phyloP scores from a whole-genome alignment of 1,284 basidiomycete species.

The Papiliotrema flavescens region DNA sequence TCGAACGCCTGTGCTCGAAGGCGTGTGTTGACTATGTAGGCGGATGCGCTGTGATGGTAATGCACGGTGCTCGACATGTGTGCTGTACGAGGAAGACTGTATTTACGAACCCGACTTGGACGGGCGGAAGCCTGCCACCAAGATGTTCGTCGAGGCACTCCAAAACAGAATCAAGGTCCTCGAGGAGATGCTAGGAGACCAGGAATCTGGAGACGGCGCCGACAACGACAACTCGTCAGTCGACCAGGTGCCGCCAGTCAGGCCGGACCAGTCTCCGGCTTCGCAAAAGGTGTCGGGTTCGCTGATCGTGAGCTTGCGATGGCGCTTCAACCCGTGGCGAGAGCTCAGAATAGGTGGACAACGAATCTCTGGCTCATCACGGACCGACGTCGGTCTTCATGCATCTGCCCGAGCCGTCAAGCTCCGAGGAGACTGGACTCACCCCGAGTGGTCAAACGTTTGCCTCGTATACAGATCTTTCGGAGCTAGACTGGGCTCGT shows the following conservation, averaged over 20 bases:
- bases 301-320: no score
- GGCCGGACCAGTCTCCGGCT: no score
- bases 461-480: background rate
- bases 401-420: conserved; percentile 8
- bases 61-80: conserved; percentile 1
- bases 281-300: no score
- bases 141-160: conserved; percentile 26
- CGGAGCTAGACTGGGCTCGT: background rate
- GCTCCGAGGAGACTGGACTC: conserved; percentile 3
- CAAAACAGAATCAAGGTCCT: conserved; percentile 25
- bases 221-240: no score
- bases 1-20: no score
- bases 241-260: no score
- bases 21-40: no score
- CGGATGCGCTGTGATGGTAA: no score
- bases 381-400: conserved; percentile 15
- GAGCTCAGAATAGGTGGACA: conserved; percentile 2
- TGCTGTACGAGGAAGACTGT: conserved; percentile 18
- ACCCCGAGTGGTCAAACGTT: conserved; percentile 15
- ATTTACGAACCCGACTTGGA: conserved; percentile 24
- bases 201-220: no score
- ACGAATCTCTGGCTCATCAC: conserved; percentile 9
- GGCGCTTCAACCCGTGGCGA: no score
- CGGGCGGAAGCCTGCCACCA: conserved; percentile 26
- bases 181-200: conserved; percentile 10